These are phyloP conservation scores for Secale cereale DNA, from an alignment of 176 grass and related monocot genomes.

Conservation along the genomic window DNA sequence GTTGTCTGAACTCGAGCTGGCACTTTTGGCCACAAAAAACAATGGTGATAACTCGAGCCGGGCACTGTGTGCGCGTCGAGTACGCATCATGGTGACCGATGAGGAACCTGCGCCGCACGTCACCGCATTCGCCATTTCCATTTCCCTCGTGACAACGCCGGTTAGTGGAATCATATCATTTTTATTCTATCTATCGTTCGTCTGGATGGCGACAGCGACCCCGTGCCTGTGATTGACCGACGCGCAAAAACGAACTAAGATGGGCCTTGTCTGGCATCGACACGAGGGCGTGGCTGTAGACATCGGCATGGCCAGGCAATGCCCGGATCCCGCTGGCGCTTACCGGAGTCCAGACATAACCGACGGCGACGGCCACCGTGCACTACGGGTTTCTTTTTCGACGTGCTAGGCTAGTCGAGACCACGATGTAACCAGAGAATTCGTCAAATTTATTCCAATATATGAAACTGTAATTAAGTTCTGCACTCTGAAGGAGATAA, in stretches of 20 bases:
- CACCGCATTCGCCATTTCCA: neutral
- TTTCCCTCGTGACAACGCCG: neutral
- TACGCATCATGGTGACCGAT: neutral
- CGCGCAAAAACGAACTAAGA: neutral
- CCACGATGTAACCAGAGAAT: too few species aligned
- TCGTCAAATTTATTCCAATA: too few species aligned
- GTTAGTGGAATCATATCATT: neutral
- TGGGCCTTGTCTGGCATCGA: neutral
- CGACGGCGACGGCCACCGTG: slow-evolving; percentile 22
- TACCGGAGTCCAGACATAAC: neutral
- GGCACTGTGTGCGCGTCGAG: too few species aligned
- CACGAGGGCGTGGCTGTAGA: slow-evolving; percentile 4
- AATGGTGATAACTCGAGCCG: too few species aligned
- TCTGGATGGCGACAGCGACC: slow-evolving; percentile 16
- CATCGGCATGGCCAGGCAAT: slow-evolving; percentile 22
- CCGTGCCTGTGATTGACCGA: slow-evolving; percentile 10
- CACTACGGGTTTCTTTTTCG: neutral
- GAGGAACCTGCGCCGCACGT: slow-evolving; percentile 20
- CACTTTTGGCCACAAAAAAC: too few species aligned
- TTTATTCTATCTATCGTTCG: neutral
- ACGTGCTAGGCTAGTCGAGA: neutral
- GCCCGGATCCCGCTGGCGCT: slow-evolving; percentile 9
- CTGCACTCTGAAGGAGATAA: neutral
- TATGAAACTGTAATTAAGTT: too few species aligned
- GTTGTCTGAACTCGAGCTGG: neutral